Conservation (phyloP, 2,329 filamentous ascomycete genomes). For the Fusarium beomiforme region DNA sequence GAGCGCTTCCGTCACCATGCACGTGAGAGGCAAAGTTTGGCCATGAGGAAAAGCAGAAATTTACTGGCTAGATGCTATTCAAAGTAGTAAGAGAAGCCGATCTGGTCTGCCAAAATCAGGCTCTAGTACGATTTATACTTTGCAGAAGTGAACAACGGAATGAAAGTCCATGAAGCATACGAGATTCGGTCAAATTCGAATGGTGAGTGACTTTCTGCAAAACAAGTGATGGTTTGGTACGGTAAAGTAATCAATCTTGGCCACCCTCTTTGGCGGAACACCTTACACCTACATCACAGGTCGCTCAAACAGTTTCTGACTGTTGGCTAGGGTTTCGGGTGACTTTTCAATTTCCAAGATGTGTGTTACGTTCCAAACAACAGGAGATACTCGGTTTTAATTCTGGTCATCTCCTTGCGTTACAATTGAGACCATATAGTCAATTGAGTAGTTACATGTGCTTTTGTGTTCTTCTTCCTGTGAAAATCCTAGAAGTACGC, state of each 20-base stretch:
- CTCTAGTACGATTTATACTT: background rate
- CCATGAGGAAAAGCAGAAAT: background rate
- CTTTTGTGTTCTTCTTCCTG: background rate
- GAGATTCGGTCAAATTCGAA: background rate
- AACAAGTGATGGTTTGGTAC: background rate
- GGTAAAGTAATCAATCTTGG: background rate
- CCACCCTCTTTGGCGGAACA: background rate
- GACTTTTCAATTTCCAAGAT: background rate
- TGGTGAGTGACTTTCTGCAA: background rate
- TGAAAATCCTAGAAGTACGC: background rate
- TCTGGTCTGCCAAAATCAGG: background rate
- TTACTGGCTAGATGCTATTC: background rate
- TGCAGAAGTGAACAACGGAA: background rate
- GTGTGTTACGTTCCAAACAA: background rate
- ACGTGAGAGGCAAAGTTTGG: background rate
- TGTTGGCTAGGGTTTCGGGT: background rate
- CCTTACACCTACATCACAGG: background rate
- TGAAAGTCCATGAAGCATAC: background rate
- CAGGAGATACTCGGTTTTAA: background rate
- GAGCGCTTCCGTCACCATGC: background rate
- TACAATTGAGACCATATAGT: background rate
- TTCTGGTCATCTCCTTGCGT: background rate
- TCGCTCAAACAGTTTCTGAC: background rate
- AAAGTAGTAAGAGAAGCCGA: background rate
- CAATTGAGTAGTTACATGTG: background rate